phyloP scores from a whole-genome alignment of 208 protist genomes.

The Leishmania tarentolae region DNA sequence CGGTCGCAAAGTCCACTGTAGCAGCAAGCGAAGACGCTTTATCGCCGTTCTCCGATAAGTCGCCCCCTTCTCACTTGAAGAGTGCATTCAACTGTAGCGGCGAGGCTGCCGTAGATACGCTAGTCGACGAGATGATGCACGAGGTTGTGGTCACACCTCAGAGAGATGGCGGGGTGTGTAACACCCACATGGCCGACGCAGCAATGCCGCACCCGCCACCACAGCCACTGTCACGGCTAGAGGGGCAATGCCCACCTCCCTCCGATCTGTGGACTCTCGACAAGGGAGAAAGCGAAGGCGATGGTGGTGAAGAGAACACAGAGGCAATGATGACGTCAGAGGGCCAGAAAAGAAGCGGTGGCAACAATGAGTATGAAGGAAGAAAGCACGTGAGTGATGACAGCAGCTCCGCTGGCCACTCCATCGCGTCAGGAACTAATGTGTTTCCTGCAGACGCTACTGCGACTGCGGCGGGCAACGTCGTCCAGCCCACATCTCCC shows the following conservation, averaged over 20 bases:
- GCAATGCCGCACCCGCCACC: neutral
- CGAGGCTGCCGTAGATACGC: neutral
- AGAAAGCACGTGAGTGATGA: neutral
- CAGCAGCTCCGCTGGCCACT: neutral
- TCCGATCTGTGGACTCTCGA: constrained; percentile 28
- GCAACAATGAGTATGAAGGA: neutral
- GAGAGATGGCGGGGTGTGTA: neutral
- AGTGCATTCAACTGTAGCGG: neutral
- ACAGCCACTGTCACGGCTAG: neutral
- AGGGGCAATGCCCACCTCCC: neutral
- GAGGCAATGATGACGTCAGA: neutral
- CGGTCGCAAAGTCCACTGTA: neutral
- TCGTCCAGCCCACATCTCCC: neutral
- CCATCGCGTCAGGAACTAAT: neutral
- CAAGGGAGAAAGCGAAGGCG: constrained; percentile 5
- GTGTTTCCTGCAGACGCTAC: neutral
- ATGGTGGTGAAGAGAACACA: neutral
- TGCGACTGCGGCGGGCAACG: neutral
- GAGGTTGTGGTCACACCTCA: neutral
- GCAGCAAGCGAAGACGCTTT: neutral
- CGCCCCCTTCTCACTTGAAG: neutral
- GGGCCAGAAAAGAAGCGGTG: neutral
- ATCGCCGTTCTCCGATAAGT: neutral
- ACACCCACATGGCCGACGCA: neutral
- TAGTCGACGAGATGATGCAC: neutral